A percentile compares a stretch with the other conserved stretches of the same genome.
Conservation (phyloP, 768 basidiomycete genomes). For the Boletales sp. region DNA sequence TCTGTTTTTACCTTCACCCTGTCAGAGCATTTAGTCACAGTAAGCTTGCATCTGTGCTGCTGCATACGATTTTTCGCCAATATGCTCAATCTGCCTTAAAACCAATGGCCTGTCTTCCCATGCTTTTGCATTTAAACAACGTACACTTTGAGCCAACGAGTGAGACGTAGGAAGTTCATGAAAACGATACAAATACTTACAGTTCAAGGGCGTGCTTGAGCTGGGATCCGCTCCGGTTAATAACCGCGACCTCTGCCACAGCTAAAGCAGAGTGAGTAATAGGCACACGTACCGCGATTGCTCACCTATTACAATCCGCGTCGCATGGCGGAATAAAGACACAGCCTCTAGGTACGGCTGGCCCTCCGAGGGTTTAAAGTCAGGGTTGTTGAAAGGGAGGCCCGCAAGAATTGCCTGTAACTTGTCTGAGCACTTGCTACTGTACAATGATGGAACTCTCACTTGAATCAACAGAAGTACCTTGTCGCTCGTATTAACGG, state of each 20-base stretch:
- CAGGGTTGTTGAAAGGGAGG: conserved; percentile 62
- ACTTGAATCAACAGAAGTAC: conserved; percentile 80
- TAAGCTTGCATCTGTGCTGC: neutral
- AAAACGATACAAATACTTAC: conserved; percentile 35
- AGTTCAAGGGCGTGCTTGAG: conserved; percentile 74
- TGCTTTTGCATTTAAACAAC: conserved; percentile 77
- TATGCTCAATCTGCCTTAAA: conserved; percentile 82
- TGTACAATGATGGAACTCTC: conserved; percentile 1
- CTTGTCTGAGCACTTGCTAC: conserved; percentile 4
- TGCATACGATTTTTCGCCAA: conserved; percentile 88
- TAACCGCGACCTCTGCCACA: conserved; percentile 71
- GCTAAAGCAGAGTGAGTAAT: conserved; percentile 41
- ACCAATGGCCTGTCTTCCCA: conserved; percentile 91
- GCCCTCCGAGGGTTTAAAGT: conserved; percentile 69
- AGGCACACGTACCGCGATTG: neutral
- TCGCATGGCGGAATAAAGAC: conserved; percentile 69
- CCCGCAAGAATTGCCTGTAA: conserved; percentile 67
- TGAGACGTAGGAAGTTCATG: neutral
- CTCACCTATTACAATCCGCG: conserved; percentile 73
- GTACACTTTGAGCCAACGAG: conserved; percentile 43
- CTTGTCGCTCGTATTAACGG: conserved; percentile 73
- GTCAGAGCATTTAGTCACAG: neutral
- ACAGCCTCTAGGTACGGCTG: conserved; percentile 70
- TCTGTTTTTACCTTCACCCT: conserved; percentile 24
- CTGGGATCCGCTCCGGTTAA: conserved; percentile 60